These are phyloP conservation scores for Erysiphe pulchra DNA, from an alignment of 2,329 filamentous ascomycete species.

Conservation along the genomic window DNA sequence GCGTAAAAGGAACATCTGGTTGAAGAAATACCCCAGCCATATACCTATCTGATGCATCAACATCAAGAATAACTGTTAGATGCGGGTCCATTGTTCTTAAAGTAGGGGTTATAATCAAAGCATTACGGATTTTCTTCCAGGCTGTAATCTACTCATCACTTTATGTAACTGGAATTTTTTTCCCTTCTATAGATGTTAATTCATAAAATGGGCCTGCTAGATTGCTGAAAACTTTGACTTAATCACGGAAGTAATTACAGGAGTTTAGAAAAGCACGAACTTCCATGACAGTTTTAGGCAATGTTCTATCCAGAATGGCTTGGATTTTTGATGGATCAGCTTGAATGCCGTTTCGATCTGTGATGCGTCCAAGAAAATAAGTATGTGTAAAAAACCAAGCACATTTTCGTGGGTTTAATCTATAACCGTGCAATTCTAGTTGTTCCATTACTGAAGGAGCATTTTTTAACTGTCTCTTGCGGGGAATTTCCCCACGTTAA, in stretches of 20 bases:
- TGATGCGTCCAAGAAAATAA: neutral
- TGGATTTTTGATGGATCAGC: neutral
- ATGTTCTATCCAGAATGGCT: neutral
- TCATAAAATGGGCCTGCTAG: neutral
- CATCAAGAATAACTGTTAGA: neutral
- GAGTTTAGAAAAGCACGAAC: neutral
- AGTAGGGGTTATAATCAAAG: neutral
- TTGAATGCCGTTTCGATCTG: neutral
- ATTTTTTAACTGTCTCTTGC: neutral
- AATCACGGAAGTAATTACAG: neutral
- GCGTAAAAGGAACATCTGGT: neutral
- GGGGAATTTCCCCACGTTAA: neutral
- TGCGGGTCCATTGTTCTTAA: neutral
- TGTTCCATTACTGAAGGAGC: neutral
- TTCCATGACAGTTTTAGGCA: neutral
- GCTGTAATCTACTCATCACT: neutral
- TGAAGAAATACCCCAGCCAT: neutral
- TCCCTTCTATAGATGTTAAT: neutral
- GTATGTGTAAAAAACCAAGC: neutral
- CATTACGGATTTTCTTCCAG: neutral
- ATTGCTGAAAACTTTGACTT: neutral
- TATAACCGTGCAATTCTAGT: neutral
- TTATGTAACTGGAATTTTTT: neutral
- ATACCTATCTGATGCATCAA: neutral
- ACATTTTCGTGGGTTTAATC: neutral